Base-by-base conservation (phyloP, 2,329 filamentous ascomycete genomes). In the Penicillium verrucosum region DNA sequence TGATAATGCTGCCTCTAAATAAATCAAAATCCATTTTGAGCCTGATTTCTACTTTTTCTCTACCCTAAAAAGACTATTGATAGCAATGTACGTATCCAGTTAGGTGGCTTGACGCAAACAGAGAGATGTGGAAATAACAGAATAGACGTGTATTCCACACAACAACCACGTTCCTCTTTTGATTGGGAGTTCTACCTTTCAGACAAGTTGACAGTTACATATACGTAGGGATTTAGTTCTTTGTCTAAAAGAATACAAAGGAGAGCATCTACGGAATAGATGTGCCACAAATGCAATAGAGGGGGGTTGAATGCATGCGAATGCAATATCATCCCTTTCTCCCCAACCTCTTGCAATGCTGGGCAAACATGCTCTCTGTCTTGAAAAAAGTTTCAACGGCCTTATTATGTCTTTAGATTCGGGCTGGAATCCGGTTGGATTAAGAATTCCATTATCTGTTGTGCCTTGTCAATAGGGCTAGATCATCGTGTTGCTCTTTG, bases 121-220 rank as follows among this genome's bases (percentile, higher is more conserved):
- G 44, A 53, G 36, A 40, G 50, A 4, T 10, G 62, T 65, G 62
- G 61, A 44, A 60, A 40, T 48, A 62, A 43, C 10, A 1, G 4
- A 27, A 49, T 55, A 7, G 62, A 60, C 54, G 23, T 60, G 60
- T 65, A 57, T 51, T 30, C 29, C 21, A 36, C 18, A 12, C 44
- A 58, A 51, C 5, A 34, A 18, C 60, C 64, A 66, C 64, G 29
- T 50, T 11, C 46, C 9, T 3, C 7, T 14, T 47, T 16, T 52
- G 30, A 66, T 66, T 66, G 64, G 63, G 36, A 48, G 48, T 36
- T 52, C 55, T 57, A 56, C 58, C 60, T 64, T 62, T 51, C 56
- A 60, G 21, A 64, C 56, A 56, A 25, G 46, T 62, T 58, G 49
- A 52, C 41, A 30, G 36, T 16, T 8, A 25, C 30, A 32, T 2